Base-by-base conservation (phyloP, 805 yeast genomes). In the Ogataea philodendri region DNA sequence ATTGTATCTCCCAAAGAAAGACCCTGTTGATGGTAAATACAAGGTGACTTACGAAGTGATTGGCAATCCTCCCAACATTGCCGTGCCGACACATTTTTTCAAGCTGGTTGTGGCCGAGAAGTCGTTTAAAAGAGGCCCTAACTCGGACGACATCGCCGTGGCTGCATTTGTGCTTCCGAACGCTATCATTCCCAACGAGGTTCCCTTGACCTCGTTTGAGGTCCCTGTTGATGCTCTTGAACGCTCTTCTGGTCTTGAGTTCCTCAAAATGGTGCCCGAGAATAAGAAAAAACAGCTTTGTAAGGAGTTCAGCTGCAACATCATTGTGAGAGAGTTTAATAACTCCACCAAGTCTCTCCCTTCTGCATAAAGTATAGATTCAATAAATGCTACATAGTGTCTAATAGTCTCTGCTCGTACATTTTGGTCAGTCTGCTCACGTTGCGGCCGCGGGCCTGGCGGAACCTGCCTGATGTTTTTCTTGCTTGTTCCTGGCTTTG, bases 11-110 rank as follows among this genome's bases (percentile, higher is more conserved):
- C 98, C 98, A 5, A 81, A 80, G 47, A 67, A 67, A 42, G 76
- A 78, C 44, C 79, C 78, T 2, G 52, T 58, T 2, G 96, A 89
- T 55, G 96, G 95, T 4, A 90, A 90, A 58, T 85, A 67, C 59
- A 72, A 82, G 45, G 96, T 93, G 13, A 65, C 73, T 2, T 93
- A 90, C 61, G 97, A 93, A 62, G 84, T 93, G 26, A 86, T 93
- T 57, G 98, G 98, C 2, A 84, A 87, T 51, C 98, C 98, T 8
- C 97, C 98, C 32, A 85, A 76, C 52, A 72, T 93, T 35, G 97
- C 98, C 0, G 98, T 93, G 8, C 98, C 98, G 16, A 93, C 98
- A 0, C 98, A 93, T 60, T 93, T 93, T 55, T 93, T 81, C 74
- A 93, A 93, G 65, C 64, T 93, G 41, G 66, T 93, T 37, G 85